Conservation (phyloP, 805 yeast species). For the Candida sphagnicola region DNA sequence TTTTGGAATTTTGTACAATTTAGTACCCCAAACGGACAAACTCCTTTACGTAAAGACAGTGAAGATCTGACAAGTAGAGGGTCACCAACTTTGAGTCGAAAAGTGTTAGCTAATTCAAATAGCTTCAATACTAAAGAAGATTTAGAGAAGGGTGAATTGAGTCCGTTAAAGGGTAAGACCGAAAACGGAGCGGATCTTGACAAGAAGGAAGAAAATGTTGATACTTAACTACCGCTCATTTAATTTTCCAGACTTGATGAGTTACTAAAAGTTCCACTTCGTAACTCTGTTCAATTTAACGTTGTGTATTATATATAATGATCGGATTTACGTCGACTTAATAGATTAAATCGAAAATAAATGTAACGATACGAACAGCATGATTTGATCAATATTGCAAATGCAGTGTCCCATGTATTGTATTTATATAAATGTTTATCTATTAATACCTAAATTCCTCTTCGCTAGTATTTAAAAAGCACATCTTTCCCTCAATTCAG, state of each 20-base stretch:
- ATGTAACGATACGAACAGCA: too few species aligned
- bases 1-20: slow-evolving; percentile 91
- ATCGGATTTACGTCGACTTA: too few species aligned
- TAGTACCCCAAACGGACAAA: slow-evolving; percentile 43
- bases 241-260: too few species aligned
- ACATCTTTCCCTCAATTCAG: slow-evolving; percentile 47
- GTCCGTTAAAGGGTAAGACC: slow-evolving; percentile 14
- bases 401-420: too few species aligned
- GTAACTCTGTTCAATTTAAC: too few species aligned
- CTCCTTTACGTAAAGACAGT: slow-evolving; percentile 36
- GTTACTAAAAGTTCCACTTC: too few species aligned
- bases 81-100: slow-evolving; percentile 38
- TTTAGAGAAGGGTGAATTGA: slow-evolving; percentile 12
- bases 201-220: slow-evolving; percentile 3
- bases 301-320: too few species aligned
- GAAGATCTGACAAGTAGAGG: slow-evolving; percentile 36
- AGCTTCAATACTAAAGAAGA: slow-evolving; percentile 10
- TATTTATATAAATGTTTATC: too few species aligned
- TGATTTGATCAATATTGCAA: too few species aligned
- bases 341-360: too few species aligned
- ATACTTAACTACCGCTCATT: neutral
- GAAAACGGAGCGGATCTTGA: neutral
- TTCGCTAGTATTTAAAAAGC: slow-evolving; percentile 26
- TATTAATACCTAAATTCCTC: too few species aligned
- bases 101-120: slow-evolving; percentile 11